Base-by-base conservation (phyloP, 176 grass and related monocot genomes). In the Cenchrus fungigraminus region DNA sequence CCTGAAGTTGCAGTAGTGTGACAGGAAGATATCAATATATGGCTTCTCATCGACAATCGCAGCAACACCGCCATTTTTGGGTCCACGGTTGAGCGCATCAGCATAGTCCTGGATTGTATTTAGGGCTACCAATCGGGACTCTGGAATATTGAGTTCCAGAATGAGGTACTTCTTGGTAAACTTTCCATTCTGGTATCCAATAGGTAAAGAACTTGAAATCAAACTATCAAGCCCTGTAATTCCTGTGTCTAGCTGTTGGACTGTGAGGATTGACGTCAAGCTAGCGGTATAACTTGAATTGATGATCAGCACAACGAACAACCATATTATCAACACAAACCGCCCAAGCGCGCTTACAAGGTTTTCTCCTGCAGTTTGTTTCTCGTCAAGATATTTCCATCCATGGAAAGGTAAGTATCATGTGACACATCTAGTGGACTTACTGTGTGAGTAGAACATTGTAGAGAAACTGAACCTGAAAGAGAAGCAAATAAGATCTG, bases 401-500 rank as follows among this genome's bases (percentile, higher is more conserved):
- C 17, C 40, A 74, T 44, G 53, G 52, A 84, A 82, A 53, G 59
- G 14, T 90, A 52, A 78, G 65, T 58, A 62, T 70, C 46, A 78
- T 57, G 53, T 16, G 51, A 69, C 71, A 50, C 68, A 83, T 76
- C 11, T 79, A 83, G 55, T 85, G 43, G 73, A 93, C 93, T 86
- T 91, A 98, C 96, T 93, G 65, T 95, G 96, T 51, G 93, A 20
- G 44, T 92, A 95, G 79, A 98, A 98, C 91, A 98, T 91, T 31
- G 96, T 98, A 52, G 96, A 98, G 93, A 98, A 93, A 83, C 87
- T 98, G 79, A 98, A 98, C 95, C 95, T 94, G 88, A 83, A 87
- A 59, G 29, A 67, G 54, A 88, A 82, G 34, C 47, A 88, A 57
- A 22, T 25, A 84, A 28, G 31, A 82, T 52, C 13, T 71, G 10